Evolutionary conservation across 164 flowering plant species (phyloP).

Genomic region (Litsea cubeba): DNA sequence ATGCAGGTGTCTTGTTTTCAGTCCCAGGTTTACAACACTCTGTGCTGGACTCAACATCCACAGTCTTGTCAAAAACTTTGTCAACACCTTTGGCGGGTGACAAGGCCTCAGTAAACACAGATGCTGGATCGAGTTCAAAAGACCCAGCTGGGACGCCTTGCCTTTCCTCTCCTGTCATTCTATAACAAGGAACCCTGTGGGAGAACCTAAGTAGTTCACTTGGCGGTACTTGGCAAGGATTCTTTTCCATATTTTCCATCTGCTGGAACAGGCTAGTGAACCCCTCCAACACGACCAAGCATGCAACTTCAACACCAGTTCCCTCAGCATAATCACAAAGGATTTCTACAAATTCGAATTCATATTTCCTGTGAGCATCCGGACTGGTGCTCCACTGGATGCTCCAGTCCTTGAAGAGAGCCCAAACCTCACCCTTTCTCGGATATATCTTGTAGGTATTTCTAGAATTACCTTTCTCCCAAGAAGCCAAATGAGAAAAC

Average conservation of each 20-base stretch:
- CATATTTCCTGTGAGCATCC: constrained; percentile 26
- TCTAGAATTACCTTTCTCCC: constrained; percentile 4
- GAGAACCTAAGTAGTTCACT: constrained; percentile 45
- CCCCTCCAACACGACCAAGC: constrained; percentile 41
- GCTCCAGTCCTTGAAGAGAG: constrained; percentile 55
- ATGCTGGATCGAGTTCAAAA: constrained; percentile 58
- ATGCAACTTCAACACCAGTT: constrained; percentile 36
- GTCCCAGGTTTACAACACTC: not conserved
- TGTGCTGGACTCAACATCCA: not conserved
- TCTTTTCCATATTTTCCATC: not conserved
- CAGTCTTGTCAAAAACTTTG: not conserved
- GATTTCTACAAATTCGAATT: constrained; percentile 51
- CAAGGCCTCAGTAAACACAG: constrained; percentile 25
- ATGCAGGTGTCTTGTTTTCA: not conserved
- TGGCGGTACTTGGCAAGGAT: constrained; percentile 22
- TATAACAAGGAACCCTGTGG: constrained; percentile 47
- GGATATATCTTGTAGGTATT: constrained; percentile 38
- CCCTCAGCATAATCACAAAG: constrained; percentile 32
- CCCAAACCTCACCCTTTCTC: constrained; percentile 62
- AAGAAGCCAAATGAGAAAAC: constrained; percentile 43
- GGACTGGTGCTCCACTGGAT: constrained; percentile 44
- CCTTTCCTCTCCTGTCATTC: constrained; percentile 43
- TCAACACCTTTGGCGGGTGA: constrained; percentile 4
- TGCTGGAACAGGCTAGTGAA: constrained; percentile 42
- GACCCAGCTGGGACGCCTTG: constrained; percentile 48